Conservation (phyloP, 2,329 filamentous ascomycete genomes). For the Monilinia fructicola region DNA sequence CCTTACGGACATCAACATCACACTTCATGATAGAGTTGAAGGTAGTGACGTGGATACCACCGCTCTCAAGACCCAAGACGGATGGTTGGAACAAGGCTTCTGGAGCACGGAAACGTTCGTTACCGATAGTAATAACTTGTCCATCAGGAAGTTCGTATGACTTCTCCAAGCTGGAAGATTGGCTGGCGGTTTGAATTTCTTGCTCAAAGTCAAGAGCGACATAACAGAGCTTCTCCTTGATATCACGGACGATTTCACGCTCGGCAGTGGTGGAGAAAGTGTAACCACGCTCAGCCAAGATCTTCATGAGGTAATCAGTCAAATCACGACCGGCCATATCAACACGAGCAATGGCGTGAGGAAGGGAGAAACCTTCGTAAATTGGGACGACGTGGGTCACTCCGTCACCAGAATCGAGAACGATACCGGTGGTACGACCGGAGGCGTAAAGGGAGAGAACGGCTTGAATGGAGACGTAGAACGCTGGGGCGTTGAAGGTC, state of each 20-base stretch:
- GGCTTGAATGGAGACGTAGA: slow-evolving; percentile 99
- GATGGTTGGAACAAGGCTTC: slow-evolving; percentile 99
- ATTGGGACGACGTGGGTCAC: slow-evolving; percentile 99
- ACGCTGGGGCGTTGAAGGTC: slow-evolving; percentile 99
- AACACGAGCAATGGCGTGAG: slow-evolving; percentile 99
- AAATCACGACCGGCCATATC: slow-evolving; percentile 99
- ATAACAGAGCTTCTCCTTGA: slow-evolving; percentile 99
- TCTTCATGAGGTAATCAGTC: slow-evolving; percentile 99
- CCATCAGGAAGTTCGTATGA: slow-evolving; percentile 99
- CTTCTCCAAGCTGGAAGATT: slow-evolving; percentile 99
- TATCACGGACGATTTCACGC: slow-evolving; percentile 99
- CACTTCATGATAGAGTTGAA: slow-evolving; percentile 99
- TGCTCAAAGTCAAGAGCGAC: slow-evolving; percentile 99
- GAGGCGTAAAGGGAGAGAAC: slow-evolving; percentile 99
- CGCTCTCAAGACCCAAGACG: slow-evolving; percentile 95
- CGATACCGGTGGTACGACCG: slow-evolving; percentile 99
- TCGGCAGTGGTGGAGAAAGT: slow-evolving; percentile 99
- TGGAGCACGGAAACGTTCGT: slow-evolving; percentile 99
- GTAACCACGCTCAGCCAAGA: slow-evolving; percentile 98
- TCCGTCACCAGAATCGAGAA: slow-evolving; percentile 99
- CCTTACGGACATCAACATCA: slow-evolving; percentile 99
- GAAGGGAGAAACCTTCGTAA: slow-evolving; percentile 99
- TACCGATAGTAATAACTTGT: slow-evolving; percentile 99
- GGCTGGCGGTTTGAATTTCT: slow-evolving; percentile 99
- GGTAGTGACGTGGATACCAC: slow-evolving; percentile 98